phyloP scores from a whole-genome alignment of 768 basidiomycete species.

The Trametes punicea region DNA sequence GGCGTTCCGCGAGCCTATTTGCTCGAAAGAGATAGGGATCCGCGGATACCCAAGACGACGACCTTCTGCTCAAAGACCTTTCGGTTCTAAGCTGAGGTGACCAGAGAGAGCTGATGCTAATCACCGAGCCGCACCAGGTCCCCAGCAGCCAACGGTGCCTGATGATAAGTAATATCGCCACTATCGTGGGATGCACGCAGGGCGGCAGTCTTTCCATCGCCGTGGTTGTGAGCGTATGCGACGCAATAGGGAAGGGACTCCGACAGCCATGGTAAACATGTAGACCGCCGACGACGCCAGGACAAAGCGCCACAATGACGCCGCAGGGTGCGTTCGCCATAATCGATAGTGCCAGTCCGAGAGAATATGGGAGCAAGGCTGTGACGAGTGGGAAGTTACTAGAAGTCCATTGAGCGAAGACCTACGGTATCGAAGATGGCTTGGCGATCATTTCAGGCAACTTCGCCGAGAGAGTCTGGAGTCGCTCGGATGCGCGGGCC shows the following conservation, averaged over 20 bases:
- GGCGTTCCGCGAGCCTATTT: neutral
- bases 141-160: too few species aligned
- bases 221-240: neutral
- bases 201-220: too few species aligned
- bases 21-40: neutral
- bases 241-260: neutral
- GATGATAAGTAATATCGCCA: too few species aligned
- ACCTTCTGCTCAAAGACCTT: neutral
- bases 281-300: neutral
- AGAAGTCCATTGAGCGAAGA: neutral
- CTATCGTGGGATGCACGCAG: too few species aligned
- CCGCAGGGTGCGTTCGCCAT: neutral
- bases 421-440: neutral
- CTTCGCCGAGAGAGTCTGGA: neutral
- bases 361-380: conserved; percentile 15
- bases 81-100: too few species aligned
- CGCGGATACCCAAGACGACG: neutral
- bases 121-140: too few species aligned
- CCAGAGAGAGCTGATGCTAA: too few species aligned
- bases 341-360: neutral
- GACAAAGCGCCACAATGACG: neutral
- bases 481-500: conserved; percentile 17
- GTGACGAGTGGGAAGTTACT: conserved; percentile 13
- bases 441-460: conserved; percentile 13
- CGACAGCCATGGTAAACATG: neutral